phyloP scores from a whole-genome alignment of 2,329 filamentous ascomycete genomes.

The Ceratocystis destructans region DNA sequence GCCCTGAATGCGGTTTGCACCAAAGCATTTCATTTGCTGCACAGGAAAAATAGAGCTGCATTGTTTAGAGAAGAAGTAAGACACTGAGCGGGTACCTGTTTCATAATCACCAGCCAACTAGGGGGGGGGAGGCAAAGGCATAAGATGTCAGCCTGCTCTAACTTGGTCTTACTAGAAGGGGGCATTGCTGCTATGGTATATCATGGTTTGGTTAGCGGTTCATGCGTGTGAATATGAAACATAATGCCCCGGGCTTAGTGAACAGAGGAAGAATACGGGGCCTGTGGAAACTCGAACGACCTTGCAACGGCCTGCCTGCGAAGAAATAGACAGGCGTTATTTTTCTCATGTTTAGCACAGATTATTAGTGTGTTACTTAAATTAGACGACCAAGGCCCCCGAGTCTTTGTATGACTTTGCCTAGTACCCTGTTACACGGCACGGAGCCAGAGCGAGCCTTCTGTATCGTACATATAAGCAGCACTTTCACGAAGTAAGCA shows the following conservation, averaged over 20 bases:
- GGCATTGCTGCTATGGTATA: neutral
- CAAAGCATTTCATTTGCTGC: neutral
- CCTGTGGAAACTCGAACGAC: neutral
- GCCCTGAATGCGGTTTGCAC: neutral
- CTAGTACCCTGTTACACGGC: neutral
- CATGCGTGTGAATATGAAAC: conserved; percentile 3
- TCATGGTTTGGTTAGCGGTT: neutral
- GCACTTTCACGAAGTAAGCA: too few species aligned
- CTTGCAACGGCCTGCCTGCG: too few species aligned
- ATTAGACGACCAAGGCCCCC: neutral
- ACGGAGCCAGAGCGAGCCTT: neutral
- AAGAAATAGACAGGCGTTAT: neutral
- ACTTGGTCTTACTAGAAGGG: neutral
- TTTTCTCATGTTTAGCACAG: neutral
- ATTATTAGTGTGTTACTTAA: neutral
- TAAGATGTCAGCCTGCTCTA: neutral
- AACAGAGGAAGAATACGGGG: neutral
- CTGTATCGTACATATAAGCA: too few species aligned
- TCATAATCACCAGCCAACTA: neutral
- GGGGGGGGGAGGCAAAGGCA: neutral
- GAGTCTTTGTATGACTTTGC: neutral
- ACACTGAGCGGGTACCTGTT: conserved; percentile 6
- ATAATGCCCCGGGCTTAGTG: neutral
- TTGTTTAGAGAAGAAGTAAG: neutral
- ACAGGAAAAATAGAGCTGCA: neutral